Conservation (phyloP, 2,329 filamentous ascomycete genomes). For the Ascosphaera pollenicola region DNA sequence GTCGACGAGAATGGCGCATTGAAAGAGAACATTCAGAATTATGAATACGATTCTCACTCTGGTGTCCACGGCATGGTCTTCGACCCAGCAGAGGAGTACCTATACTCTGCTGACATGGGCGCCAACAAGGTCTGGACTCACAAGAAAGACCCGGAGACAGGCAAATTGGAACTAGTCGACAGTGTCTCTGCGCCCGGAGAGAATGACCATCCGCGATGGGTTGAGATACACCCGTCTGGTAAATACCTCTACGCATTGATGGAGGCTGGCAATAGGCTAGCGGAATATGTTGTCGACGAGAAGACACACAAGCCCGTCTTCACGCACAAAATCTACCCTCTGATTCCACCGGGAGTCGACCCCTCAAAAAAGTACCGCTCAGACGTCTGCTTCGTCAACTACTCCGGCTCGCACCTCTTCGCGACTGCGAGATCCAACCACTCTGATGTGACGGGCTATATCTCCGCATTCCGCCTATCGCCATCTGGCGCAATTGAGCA, state of each 20-base stretch:
- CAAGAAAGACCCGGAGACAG: constrained; percentile 39
- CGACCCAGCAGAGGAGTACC: constrained; percentile 20
- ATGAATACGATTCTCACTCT: constrained; percentile 21
- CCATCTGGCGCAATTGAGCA: constrained; percentile 48
- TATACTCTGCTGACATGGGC: constrained; percentile 27
- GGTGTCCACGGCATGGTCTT: constrained; percentile 28
- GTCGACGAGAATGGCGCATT: constrained; percentile 21
- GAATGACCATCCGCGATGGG: constrained; percentile 68
- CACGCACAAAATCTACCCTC: constrained; percentile 52
- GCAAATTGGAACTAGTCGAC: constrained; percentile 46
- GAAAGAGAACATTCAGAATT: constrained; percentile 22
- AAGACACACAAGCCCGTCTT: constrained; percentile 53
- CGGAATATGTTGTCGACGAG: constrained; percentile 60
- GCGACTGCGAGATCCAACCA: constrained; percentile 64
- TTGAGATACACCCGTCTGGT: constrained; percentile 58
- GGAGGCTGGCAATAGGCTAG: constrained; percentile 71
- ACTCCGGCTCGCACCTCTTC: constrained; percentile 54
- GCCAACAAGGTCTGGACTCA: constrained; percentile 52
- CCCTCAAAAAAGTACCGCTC: constrained; percentile 46
- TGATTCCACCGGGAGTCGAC: constrained; percentile 40
- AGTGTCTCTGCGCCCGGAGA: constrained; percentile 47
- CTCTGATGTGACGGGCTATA: constrained; percentile 56
- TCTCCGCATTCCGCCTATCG: constrained; percentile 54
- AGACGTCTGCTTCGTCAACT: constrained; percentile 57
- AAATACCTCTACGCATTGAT: constrained; percentile 68